Evolutionary conservation across 1,284 basidiomycete genomes (phyloP).

Genomic region (Trametes sp.): DNA sequence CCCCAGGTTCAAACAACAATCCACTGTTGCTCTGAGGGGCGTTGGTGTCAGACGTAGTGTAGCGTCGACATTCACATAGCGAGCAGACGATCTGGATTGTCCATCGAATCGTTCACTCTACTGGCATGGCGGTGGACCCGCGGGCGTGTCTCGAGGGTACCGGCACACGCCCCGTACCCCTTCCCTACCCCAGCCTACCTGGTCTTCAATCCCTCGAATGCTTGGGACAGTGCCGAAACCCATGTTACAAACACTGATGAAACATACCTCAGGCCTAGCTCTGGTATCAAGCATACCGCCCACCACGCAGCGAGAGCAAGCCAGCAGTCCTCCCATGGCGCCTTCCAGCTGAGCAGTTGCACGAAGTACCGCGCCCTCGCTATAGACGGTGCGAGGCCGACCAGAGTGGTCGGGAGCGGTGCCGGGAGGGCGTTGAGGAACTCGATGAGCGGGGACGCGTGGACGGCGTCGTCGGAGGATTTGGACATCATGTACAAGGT

Average conservation of each 20-base stretch:
- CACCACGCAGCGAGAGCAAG: constrained; percentile 78
- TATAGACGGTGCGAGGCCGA: constrained; percentile 66
- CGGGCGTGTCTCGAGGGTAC: no score
- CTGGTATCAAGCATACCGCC: constrained; percentile 73
- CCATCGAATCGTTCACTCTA: no score
- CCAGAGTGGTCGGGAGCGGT: constrained; percentile 62
- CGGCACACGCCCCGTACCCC: no score
- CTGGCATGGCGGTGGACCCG: no score
- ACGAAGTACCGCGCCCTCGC: constrained; percentile 52
- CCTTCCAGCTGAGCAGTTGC: constrained; percentile 71
- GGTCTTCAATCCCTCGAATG: no score
- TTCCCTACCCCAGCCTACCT: no score
- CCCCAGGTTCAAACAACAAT: no score
- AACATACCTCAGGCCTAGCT: constrained; percentile 62
- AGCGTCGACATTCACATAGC: no score
- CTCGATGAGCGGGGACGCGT: constrained; percentile 47
- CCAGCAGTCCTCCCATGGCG: constrained; percentile 70
- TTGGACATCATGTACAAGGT: constrained; percentile 34
- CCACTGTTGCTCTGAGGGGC: no score
- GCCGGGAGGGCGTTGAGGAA: constrained; percentile 68
- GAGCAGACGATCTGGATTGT: no score
- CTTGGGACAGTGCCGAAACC: no score
- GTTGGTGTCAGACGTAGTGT: no score
- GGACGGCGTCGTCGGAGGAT: constrained; percentile 22
- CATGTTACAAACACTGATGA: not conserved